A percentile compares a stretch with the other conserved stretches of the same genome.
Evolutionary conservation across 164 flowering plant genomes (phyloP).

Genomic region (Cinnamomum chago): DNA sequence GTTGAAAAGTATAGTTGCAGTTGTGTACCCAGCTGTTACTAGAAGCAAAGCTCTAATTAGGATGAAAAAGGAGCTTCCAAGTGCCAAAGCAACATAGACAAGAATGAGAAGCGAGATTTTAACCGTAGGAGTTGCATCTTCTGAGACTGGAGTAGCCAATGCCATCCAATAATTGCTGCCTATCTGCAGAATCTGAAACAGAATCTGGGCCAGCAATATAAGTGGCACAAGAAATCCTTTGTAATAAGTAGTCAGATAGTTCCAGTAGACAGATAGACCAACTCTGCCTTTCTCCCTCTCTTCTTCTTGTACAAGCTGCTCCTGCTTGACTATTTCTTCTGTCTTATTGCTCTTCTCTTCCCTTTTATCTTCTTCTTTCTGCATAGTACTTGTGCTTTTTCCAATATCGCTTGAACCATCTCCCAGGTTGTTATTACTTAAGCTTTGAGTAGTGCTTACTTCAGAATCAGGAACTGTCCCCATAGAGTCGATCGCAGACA

Average conservation of each 20-base stretch:
- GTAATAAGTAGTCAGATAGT: conserved; percentile 60
- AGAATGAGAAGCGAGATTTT: conserved; percentile 32
- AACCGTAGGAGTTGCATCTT: conserved; percentile 43
- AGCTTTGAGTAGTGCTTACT: background rate
- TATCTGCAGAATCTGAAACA: conserved; percentile 73
- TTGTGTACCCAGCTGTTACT: conserved; percentile 58
- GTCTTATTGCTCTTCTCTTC: conserved; percentile 23
- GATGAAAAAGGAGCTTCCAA: conserved; percentile 62
- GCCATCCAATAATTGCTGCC: conserved; percentile 98
- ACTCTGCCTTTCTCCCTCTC: conserved; percentile 90
- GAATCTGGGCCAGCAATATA: conserved; percentile 47
- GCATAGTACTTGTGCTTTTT: conserved; percentile 1
- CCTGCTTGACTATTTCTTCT: conserved; percentile 33
- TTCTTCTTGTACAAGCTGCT: conserved; percentile 89
- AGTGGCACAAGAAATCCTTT: conserved; percentile 77
- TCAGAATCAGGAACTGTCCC: conserved; percentile 18
- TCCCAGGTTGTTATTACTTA: conserved; percentile 7
- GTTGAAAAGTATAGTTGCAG: conserved; percentile 67
- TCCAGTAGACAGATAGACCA: conserved; percentile 75
- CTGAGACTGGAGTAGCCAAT: conserved; percentile 75
- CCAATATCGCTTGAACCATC: conserved; percentile 3
- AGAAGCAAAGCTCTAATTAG: conserved; percentile 48
- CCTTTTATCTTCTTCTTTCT: conserved; percentile 11
- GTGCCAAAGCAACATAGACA: conserved; percentile 67
- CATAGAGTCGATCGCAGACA: conserved; percentile 30